A percentile compares a stretch with the other conserved stretches of the same genome.
phyloP scores from a whole-genome alignment of 2,329 filamentous ascomycete species.

The Arthroderma sp. region DNA sequence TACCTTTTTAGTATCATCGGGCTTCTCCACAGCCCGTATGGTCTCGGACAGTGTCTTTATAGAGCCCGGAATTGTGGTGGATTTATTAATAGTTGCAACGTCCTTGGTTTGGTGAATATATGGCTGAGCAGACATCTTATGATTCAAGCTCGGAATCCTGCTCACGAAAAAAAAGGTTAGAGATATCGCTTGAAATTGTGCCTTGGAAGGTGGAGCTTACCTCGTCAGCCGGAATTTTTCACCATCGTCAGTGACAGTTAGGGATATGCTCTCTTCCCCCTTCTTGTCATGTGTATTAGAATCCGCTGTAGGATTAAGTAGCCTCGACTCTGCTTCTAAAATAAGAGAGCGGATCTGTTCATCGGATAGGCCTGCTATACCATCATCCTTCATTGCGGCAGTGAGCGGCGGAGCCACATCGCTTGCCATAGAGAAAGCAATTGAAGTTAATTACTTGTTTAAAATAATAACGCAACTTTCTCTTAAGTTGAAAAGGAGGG shows the following conservation, averaged over 20 bases:
- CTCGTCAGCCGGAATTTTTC: not conserved
- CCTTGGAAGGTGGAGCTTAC: not conserved
- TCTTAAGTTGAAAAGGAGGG: too few species aligned
- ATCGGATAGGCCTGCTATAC: constrained; percentile 42
- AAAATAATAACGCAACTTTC: too few species aligned
- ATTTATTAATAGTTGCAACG: constrained; percentile 40
- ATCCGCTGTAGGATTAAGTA: constrained; percentile 23
- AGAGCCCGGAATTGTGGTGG: constrained; percentile 33
- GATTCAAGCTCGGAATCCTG: constrained; percentile 40
- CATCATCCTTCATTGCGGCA: constrained; percentile 1
- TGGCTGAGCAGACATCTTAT: constrained; percentile 35
- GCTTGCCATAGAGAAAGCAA: too few species aligned
- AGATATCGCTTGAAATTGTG: not conserved
- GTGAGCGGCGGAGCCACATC: too few species aligned
- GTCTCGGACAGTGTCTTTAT: constrained; percentile 32
- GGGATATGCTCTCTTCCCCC: constrained; percentile 3
- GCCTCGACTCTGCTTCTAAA: constrained; percentile 47
- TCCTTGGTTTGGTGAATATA: constrained; percentile 42
- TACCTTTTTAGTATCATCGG: constrained; percentile 41
- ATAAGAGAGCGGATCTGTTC: constrained; percentile 52
- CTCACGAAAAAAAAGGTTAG: not conserved
- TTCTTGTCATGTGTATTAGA: constrained; percentile 7
- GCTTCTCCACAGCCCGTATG: constrained; percentile 39
- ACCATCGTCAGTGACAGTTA: constrained; percentile 6
- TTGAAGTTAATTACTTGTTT: too few species aligned